A percentile compares a stretch with the other conserved stretches of the same genome.
Conservation (phyloP, 2,329 filamentous ascomycete species). For the Pseudogymnoascus sp. region DNA sequence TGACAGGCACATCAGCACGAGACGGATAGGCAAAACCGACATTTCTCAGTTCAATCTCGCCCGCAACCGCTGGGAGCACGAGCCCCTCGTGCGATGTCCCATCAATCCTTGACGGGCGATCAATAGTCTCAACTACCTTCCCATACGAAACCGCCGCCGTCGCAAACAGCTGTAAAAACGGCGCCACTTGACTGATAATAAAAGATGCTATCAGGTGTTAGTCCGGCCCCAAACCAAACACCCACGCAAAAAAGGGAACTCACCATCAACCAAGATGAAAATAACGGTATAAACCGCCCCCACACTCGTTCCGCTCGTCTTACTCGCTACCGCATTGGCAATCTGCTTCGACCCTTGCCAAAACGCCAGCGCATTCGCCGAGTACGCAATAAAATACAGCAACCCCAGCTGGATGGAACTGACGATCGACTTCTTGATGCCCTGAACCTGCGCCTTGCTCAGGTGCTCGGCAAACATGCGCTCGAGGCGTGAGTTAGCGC, state of each 20-base stretch:
- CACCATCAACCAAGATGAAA: conserved; percentile 47
- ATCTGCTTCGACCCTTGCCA: conserved; percentile 50
- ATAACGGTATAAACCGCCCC: conserved; percentile 49
- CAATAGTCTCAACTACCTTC: conserved; percentile 37
- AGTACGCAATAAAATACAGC: conserved; percentile 53
- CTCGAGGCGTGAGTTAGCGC: conserved; percentile 34
- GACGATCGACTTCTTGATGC: conserved; percentile 43
- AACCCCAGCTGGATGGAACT: conserved; percentile 45
- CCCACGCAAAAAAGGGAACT: conserved; percentile 26
- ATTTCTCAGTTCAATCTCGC: conserved; percentile 28
- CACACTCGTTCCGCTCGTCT: conserved; percentile 27
- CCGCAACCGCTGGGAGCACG: conserved; percentile 16
- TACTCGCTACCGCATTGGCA: conserved; percentile 7
- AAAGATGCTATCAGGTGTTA: conserved; percentile 28
- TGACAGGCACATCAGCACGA: conserved; percentile 24
- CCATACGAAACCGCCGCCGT: conserved; percentile 11
- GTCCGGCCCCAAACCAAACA: not conserved
- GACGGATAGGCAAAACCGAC: conserved; percentile 32
- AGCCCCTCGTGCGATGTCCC: conserved; percentile 19
- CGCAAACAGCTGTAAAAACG: conserved; percentile 44
- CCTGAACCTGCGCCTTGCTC: conserved; percentile 33
- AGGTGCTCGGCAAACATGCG: conserved; percentile 45
- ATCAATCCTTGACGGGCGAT: conserved; percentile 30
- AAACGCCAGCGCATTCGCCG: conserved; percentile 52
- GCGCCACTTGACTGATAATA: conserved; percentile 44